Evolutionary conservation across 805 yeast species (phyloP).

Genomic region (Starmerella davenportii): DNA sequence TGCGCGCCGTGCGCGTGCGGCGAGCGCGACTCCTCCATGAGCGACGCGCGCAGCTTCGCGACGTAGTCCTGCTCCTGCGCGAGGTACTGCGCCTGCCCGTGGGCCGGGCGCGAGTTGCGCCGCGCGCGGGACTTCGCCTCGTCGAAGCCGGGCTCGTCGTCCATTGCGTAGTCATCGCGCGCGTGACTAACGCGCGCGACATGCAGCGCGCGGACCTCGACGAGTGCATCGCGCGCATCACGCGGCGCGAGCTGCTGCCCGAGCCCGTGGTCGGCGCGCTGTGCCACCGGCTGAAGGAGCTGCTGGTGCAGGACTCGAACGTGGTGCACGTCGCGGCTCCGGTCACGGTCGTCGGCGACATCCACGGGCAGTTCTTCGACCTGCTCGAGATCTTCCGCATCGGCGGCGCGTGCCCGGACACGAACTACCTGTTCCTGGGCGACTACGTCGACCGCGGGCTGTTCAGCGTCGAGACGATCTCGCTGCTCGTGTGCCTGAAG

Average conservation of each 20-base stretch:
- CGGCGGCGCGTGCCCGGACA: slow-evolving; percentile 85
- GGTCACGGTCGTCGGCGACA: slow-evolving; percentile 90
- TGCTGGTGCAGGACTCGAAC: slow-evolving; percentile 63
- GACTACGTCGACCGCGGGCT: slow-evolving; percentile 94
- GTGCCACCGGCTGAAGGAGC: slow-evolving; percentile 68
- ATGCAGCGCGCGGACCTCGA: slow-evolving; percentile 31
- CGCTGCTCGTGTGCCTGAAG: slow-evolving; percentile 63
- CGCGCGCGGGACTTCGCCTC: not conserved
- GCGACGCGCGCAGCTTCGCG: slow-evolving; percentile 41
- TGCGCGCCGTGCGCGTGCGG: not conserved
- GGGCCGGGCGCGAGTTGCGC: not conserved
- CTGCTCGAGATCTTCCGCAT: slow-evolving; percentile 78
- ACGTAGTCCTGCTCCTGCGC: slow-evolving; percentile 54
- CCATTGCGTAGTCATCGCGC: not conserved
- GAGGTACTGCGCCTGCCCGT: slow-evolving; percentile 27
- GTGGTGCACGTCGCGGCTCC: slow-evolving; percentile 74
- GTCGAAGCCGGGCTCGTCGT: slow-evolving; percentile 1
- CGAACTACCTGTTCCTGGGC: slow-evolving; percentile 82
- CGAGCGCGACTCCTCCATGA: slow-evolving; percentile 35
- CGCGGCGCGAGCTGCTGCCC: slow-evolving; percentile 42
- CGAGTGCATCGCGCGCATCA: slow-evolving; percentile 46
- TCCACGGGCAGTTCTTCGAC: slow-evolving; percentile 94
- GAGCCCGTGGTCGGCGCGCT: slow-evolving; percentile 52
- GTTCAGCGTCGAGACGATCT: slow-evolving; percentile 83
- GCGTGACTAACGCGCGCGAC: not conserved